These are phyloP conservation scores for Porcisia hertigi DNA, from an alignment of 208 protist species.

Conservation along the genomic window DNA sequence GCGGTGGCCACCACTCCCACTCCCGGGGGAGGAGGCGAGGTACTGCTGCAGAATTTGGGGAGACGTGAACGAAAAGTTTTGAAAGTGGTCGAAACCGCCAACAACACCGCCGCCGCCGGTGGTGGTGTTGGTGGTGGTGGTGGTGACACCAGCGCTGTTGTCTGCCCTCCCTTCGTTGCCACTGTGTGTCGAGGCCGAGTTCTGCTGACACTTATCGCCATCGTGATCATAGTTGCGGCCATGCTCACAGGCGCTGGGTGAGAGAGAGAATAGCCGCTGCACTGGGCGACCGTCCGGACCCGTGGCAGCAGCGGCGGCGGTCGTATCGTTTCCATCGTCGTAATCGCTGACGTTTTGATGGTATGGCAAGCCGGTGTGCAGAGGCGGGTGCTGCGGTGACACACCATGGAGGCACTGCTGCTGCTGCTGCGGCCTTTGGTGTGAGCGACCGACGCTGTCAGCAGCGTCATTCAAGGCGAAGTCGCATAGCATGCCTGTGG, in stretches of 20 bases:
- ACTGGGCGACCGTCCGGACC: background rate
- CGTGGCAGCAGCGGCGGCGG: background rate
- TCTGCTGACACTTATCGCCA: background rate
- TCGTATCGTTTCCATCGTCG: background rate
- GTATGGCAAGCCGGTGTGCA: background rate
- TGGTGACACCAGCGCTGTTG: background rate
- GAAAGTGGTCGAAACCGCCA: slow-evolving; percentile 39
- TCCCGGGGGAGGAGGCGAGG: slow-evolving; percentile 14
- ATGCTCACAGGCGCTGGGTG: background rate
- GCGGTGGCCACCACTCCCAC: background rate
- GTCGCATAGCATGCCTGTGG: slow-evolving; percentile 12
- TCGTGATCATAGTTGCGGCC: background rate
- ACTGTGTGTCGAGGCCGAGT: background rate
- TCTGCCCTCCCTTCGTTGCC: background rate
- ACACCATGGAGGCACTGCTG: background rate
- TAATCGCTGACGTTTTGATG: background rate
- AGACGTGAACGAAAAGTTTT: slow-evolving; percentile 52
- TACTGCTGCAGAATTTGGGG: slow-evolving; percentile 34
- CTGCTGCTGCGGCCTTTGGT: background rate
- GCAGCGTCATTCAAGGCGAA: slow-evolving; percentile 25
- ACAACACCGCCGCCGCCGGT: background rate
- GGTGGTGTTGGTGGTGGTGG: too few species aligned
- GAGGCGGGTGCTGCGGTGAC: background rate
- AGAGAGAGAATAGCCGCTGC: background rate
- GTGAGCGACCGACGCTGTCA: background rate